A percentile compares a stretch with the other conserved stretches of the same genome.
phyloP scores from a whole-genome alignment of 805 yeast genomes.

The Priceomyces melissophilus region DNA sequence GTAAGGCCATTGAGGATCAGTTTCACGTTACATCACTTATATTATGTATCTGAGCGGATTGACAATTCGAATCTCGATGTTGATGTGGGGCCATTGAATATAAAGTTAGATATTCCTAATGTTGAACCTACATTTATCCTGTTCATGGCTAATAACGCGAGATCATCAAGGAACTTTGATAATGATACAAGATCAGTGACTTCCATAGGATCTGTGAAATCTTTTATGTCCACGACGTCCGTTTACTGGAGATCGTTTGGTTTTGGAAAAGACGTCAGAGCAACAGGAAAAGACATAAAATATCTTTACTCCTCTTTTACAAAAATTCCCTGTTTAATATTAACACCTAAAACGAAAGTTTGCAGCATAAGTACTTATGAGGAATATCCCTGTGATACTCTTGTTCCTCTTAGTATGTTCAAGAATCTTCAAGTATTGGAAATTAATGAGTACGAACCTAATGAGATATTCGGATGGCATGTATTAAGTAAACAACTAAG shows the following conservation, averaged over 20 bases:
- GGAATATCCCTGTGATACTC: constrained; percentile 69
- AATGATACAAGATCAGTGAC: constrained; percentile 49
- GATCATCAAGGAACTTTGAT: constrained; percentile 36
- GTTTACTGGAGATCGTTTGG: constrained; percentile 38
- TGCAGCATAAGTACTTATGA: constrained; percentile 58
- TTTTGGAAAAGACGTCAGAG: constrained; percentile 39
- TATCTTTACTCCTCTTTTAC: constrained; percentile 63
- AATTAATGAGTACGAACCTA: constrained; percentile 57
- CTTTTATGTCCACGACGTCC: constrained; percentile 42
- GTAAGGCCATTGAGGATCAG: constrained; percentile 54
- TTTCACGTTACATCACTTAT: constrained; percentile 61
- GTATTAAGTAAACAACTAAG: constrained; percentile 50
- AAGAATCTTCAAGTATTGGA: constrained; percentile 62
- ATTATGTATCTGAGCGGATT: constrained; percentile 57
- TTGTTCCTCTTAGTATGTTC: constrained; percentile 60
- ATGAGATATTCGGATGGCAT: constrained; percentile 67
- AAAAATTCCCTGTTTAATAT: constrained; percentile 59
- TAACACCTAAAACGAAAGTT: constrained; percentile 59
- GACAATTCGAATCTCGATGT: constrained; percentile 44
- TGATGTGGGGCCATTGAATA: constrained; percentile 60
- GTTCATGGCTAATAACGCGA: constrained; percentile 55
- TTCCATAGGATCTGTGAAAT: constrained; percentile 56
- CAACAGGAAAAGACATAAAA: constrained; percentile 47
- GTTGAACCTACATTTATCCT: constrained; percentile 54
- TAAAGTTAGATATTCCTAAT: constrained; percentile 56